A percentile compares a stretch with the other conserved stretches of the same genome.
Evolutionary conservation across 73 alveolate species (phyloP).

Genomic region (Blepharisma japonicum): DNA sequence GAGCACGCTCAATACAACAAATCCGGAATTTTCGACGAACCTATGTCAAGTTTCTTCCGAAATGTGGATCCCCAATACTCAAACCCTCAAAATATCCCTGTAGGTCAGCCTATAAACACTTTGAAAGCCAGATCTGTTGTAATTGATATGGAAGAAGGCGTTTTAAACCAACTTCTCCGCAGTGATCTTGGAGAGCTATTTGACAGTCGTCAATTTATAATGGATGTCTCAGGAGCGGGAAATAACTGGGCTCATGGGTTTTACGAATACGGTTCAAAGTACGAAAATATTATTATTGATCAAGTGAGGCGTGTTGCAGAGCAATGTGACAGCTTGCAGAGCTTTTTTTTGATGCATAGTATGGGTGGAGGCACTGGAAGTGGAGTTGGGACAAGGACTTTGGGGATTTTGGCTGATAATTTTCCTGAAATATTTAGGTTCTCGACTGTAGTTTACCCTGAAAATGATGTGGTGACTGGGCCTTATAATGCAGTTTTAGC

Average conservation of each 20-base stretch:
- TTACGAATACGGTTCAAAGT: conserved; percentile 87
- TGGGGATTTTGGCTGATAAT: conserved; percentile 55
- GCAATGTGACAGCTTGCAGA: conserved; percentile 97
- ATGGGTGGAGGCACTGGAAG: conserved; percentile 99
- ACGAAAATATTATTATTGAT: conserved; percentile 82
- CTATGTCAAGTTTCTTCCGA: conserved; percentile 83
- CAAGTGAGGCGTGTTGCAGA: conserved; percentile 95
- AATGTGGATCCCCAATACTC: conserved; percentile 68
- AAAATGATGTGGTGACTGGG: conserved; percentile 99
- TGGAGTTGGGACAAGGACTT: conserved; percentile 97
- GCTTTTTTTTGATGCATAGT: conserved; percentile 96
- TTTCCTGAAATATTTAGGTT: conserved; percentile 88
- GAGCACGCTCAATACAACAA: conserved; percentile 63
- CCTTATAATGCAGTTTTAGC: conserved; percentile 98
- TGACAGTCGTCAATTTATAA: conserved; percentile 90
- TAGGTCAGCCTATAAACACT: conserved; percentile 42
- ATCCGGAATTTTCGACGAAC: conserved; percentile 65
- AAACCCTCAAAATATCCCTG: conserved; percentile 42
- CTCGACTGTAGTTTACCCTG: conserved; percentile 98
- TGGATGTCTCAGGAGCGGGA: conserved; percentile 97
- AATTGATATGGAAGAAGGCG: conserved; percentile 99
- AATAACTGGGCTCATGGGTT: conserved; percentile 99
- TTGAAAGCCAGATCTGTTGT: conserved; percentile 71
- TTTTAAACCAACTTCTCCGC: conserved; percentile 77
- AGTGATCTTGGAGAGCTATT: conserved; percentile 97